Base-by-base conservation (phyloP, 768 basidiomycete species). In the Kwoniella sp. region DNA sequence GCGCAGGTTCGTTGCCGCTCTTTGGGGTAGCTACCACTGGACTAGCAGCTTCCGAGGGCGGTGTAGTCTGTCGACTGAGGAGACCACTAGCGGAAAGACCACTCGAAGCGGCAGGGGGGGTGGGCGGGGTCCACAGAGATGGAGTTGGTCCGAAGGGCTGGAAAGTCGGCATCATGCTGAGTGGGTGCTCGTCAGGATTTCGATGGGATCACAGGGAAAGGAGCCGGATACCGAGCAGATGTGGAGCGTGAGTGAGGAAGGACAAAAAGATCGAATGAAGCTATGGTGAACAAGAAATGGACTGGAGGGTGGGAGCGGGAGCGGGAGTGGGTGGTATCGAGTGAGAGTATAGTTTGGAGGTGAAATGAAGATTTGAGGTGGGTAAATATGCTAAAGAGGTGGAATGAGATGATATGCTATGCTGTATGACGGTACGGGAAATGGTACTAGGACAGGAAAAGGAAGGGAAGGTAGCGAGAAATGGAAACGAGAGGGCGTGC, bases 1-100 rank as follows among this genome's bases (percentile, higher is more conserved):
- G 12, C 25, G 40, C 37, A 2, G 37, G 54, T 22, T 64, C 55
- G 25, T 8, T 22, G 5, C 21, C 9, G 7, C 29, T 30, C 5
- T 48, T 48, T 2, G 62, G 62, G 5, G 62, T 64, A 25, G 62
- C 62, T n/a, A 64, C 55, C 2, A 57, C 30, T 8, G 62, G 62
- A 22, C 49, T 51, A 22, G 26, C 49, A 17, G 33, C 33, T 25
- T 47, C 62, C 7, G 62, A 64, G 36, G 62, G 56, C 7, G 62
- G 62, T 17, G 61, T 64, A 21, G 55, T 57, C 8, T 52, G 27
- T 2, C 48, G 62, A 36, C 40, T 57, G 26, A 52, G 4, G 6
- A 49, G 15, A 24, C 48, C 48, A 12, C 22, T 10, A 24, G 22
- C 22, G 22, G 48, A 24, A 9, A 24, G 48, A 19, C 21, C 44